Evolutionary conservation across 78 protist genomes (phyloP), one percentile per base, ranked within the genome.

Genomic region (Dictyostelium brefeldianum): DNA sequence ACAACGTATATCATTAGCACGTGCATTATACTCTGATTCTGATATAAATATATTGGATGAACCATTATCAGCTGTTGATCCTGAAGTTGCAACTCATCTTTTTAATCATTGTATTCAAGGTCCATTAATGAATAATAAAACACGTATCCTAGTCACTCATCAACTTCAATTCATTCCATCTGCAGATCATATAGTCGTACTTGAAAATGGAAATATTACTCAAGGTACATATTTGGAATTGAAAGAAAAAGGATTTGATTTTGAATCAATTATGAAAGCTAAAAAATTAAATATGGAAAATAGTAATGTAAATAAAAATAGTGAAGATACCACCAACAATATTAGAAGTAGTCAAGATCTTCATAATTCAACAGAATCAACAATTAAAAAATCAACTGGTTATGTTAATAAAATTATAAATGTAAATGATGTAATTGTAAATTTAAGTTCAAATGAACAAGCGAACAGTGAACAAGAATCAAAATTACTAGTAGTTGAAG

Each of bases 11-110:
- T 73, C 97, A 25, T 50, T 99, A 11, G 99, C 99, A 6, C 95
- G 97, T 3, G 97, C 96, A 4, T 70, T 96, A 59, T 95, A 96
- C 81, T 57, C 80, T 27, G 48, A 97, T 51, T 85, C 84, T 46
- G 98, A 97, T 41, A 31, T 96, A 46, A 94, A 74, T 54, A 57
- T 98, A 17, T 17, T 97, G 7, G 99, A 97, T 77, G 99, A 97
- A 73, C 98, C 98, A 14, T 95, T 99, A 62, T 41, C 83, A 2
- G 98, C 99, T 0, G 98, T 98, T 41, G 99, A 98, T 91, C 84
- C 96, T 3, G 97, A 95, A 64, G 98, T 94, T 54, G 98, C 94
- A 56, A 83, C 17, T 80, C 91, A 94, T 69, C 62, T 97, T 12
- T 96, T 97, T 51, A 67, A 82, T n/a, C 29, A 80, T 6, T 71